Evolutionary conservation across 2,329 filamentous ascomycete species (phyloP).

Genomic region (Colletotrichum plurivorum): DNA sequence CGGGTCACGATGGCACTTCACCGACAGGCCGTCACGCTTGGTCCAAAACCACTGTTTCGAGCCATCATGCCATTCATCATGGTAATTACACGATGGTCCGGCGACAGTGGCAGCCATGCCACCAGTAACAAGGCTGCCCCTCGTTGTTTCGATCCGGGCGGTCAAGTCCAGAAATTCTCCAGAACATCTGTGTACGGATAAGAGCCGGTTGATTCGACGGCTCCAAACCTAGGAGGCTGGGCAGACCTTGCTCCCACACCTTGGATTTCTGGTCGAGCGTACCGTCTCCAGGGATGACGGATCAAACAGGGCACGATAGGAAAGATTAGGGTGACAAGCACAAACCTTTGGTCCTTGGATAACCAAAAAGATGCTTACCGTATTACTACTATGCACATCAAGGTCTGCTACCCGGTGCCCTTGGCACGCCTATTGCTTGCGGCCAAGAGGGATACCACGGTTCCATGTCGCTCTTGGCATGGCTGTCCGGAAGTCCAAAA

Average conservation of each 20-base stretch:
- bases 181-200: constrained; percentile 12
- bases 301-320: constrained; percentile 4
- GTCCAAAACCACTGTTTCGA: constrained; percentile 35
- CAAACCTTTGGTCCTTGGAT: constrained; percentile 6
- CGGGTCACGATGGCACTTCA: constrained; percentile 18
- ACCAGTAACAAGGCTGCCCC: constrained; percentile 27
- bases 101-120: constrained; percentile 14
- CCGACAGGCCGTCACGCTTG: constrained; percentile 8
- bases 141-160: constrained; percentile 11
- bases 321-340: constrained; percentile 5
- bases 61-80: constrained; percentile 30
- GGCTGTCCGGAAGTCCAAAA: constrained; percentile 5
- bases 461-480: constrained; percentile 33
- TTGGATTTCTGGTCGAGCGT: constrained; percentile 25
- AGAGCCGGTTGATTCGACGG: constrained; percentile 21
- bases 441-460: constrained; percentile 20
- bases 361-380: constrained; percentile 20
- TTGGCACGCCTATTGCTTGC: constrained; percentile 7
- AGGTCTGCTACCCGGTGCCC: constrained; percentile 16
- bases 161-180: constrained; percentile 29
- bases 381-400: constrained; percentile 2
- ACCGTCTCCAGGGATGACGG: constrained; percentile 8
- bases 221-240: constrained; percentile 19
- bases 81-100: constrained; percentile 29
- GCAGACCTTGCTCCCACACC: constrained; percentile 21